phyloP scores from a whole-genome alignment of 2,329 filamentous ascomycete genomes.

The Ceratocystis papillata region DNA sequence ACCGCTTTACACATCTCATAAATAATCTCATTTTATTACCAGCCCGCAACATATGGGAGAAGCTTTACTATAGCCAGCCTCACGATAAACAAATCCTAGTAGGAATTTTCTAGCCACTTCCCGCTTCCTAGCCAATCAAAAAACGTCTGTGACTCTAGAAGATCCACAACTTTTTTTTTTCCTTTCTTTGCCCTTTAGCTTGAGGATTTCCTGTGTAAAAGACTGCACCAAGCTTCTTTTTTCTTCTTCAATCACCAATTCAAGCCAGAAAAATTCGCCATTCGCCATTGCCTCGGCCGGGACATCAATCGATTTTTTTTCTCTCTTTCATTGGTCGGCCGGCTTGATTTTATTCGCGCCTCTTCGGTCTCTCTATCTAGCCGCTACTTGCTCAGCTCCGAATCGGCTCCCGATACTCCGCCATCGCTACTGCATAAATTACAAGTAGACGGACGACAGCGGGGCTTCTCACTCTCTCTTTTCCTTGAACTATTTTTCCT shows the following conservation, averaged over 20 bases:
- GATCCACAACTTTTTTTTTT: conserved; percentile 6
- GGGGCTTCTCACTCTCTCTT: not conserved
- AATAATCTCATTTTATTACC: not conserved
- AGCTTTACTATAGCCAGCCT: conserved; percentile 8
- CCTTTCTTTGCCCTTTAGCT: not conserved
- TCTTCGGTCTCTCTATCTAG: no score
- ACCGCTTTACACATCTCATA: not conserved
- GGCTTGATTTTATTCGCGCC: no score
- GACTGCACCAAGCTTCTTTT: not conserved
- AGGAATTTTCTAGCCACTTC: not conserved
- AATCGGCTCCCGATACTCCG: not conserved
- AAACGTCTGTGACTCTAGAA: not conserved
- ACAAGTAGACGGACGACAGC: not conserved
- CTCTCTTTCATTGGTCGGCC: not conserved
- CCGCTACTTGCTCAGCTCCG: not conserved
- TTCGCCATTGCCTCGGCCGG: no score
- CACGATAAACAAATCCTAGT: not conserved
- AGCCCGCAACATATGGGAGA: not conserved
- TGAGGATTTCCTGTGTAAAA: not conserved
- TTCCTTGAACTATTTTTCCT: not conserved
- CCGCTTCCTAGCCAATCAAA: not conserved
- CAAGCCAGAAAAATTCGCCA: not conserved
- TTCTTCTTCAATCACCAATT: not conserved
- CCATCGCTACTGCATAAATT: not conserved
- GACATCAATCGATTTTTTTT: not conserved